Conservation (phyloP, 768 basidiomycete species). For the Pisolithus marmoratus region DNA sequence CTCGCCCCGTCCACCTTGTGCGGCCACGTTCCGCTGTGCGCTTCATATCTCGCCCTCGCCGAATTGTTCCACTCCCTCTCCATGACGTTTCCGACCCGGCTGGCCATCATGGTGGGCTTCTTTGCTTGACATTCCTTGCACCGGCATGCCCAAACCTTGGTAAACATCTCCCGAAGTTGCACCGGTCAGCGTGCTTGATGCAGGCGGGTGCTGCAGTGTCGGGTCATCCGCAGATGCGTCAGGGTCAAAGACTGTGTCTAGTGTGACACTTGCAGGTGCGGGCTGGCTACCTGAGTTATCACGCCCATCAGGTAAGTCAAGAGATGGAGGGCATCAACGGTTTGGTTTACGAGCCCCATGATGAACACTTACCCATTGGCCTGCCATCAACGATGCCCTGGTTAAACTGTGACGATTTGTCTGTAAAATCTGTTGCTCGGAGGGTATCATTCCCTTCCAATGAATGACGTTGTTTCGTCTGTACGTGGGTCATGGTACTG, state of each 20-base stretch:
- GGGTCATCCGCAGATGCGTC: slow-evolving; percentile 22
- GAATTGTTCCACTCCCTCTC: slow-evolving; percentile 16
- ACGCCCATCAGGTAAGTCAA: background rate
- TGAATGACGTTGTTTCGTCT: slow-evolving; percentile 12
- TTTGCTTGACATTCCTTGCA: slow-evolving; percentile 28
- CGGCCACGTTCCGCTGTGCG: background rate
- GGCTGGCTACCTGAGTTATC: slow-evolving; percentile 10
- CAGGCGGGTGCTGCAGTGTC: slow-evolving; percentile 4
- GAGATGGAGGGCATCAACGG: background rate
- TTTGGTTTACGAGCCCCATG: too few relatives aligned
- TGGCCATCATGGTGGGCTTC: slow-evolving; percentile 32
- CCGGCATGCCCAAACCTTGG: slow-evolving; percentile 24
- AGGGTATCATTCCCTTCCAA: slow-evolving; percentile 15
- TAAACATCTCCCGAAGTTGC: slow-evolving; percentile 32
- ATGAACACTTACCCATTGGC: slow-evolving; percentile 8
- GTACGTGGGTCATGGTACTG: slow-evolving; percentile 7
- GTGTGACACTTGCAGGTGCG: slow-evolving; percentile 12
- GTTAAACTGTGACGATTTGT: slow-evolving; percentile 5
- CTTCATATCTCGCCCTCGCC: slow-evolving; percentile 2
- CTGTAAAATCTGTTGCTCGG: slow-evolving; percentile 12
- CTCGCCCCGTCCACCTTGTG: slow-evolving; percentile 6
- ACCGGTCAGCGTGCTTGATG: slow-evolving; percentile 23
- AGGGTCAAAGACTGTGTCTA: slow-evolving; percentile 27
- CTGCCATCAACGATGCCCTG: slow-evolving; percentile 18
- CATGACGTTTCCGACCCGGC: slow-evolving; percentile 22